phyloP scores from a whole-genome alignment of 495 filamentous ascomycete species.

The Xylaria nigripes region DNA sequence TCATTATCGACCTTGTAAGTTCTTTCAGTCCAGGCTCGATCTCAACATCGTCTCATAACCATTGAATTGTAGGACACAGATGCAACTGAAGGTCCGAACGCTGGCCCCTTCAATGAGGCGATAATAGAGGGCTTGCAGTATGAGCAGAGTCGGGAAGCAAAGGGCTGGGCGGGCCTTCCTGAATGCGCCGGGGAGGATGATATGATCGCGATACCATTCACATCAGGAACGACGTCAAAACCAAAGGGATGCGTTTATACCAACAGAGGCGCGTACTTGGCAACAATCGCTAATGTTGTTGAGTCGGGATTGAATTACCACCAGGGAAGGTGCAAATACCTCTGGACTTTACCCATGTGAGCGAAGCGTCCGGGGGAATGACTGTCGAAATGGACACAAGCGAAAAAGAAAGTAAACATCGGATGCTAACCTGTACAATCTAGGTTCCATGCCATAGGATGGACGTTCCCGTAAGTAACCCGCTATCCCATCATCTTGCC shows the following conservation, averaged over 20 bases:
- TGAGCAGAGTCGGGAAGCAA: conserved; percentile 51
- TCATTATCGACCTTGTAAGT: conserved; percentile 61
- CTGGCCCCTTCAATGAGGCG: conserved; percentile 75
- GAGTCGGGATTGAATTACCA: conserved; percentile 76
- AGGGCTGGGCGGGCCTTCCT: conserved; percentile 72
- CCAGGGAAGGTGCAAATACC: conserved; percentile 62
- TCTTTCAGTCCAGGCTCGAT: neutral
- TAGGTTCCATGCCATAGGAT: conserved; percentile 84
- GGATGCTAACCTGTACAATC: conserved; percentile 8
- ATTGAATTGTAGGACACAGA: conserved; percentile 58
- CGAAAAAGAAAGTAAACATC: neutral
- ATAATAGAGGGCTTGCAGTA: conserved; percentile 69
- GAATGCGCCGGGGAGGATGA: conserved; percentile 67
- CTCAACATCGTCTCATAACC: neutral
- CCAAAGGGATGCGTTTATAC: conserved; percentile 95
- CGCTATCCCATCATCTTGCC: neutral
- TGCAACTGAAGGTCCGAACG: conserved; percentile 60
- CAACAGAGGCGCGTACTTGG: conserved; percentile 79
- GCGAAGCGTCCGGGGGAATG: neutral
- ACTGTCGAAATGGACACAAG: neutral
- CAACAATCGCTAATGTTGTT: conserved; percentile 73
- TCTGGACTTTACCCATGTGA: conserved; percentile 87
- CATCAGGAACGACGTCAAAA: conserved; percentile 82
- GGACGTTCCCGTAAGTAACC: conserved; percentile 55
- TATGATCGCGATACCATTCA: conserved; percentile 73